Evolutionary conservation across 352 stramenopile genomes (phyloP), one percentile per base, ranked within the genome.

Genomic region (Globisporangium paddicum): DNA sequence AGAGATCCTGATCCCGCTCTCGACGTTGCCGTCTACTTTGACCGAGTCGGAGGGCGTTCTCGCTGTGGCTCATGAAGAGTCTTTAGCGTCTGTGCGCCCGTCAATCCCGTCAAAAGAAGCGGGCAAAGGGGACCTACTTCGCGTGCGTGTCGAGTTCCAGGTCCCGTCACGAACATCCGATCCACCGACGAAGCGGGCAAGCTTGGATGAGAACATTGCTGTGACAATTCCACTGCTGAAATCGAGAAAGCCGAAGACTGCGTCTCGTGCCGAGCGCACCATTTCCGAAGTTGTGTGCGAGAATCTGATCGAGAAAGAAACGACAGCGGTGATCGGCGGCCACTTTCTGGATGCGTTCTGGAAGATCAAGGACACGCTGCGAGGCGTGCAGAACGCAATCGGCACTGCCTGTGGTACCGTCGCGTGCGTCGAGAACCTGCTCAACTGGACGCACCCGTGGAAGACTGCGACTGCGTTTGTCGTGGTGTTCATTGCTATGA

Each of bases 371-470:
- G 85, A 90, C 42, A 93, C 85, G 13, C 79, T 92, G 19, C 83
- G 75, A 53, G 76, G 75, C 25, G 51, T 95, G 2, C 85, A 95
- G 60, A 86, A 73, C 35, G 79, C 87, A 21, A 92, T 95, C 65
- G 81, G 82, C 37, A 68, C 67, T 13, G 69, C 72, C 8, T 95
- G 85, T 34, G 82, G 81, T n/a, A 81, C 77, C 14, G 61, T 91
- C 48, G 81, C 84, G 2, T 86, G 75, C 6, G 76, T 80, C 10
- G 79, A 95, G n/a, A 93, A 93, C 53, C 47, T 95, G 9, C 74
- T 95, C 56, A 95, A 95, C 68, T 95, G 85, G 85, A 90, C 85
- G 23, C 85, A 95, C 52, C 85, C 85, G 26, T 95, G 85, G 85
- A 95, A 95, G 57, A 92, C 85, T 40, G 82, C 69, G 9, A 66